A percentile compares a stretch with the other conserved stretches of the same genome.
Conservation (phyloP, 805 yeast species). For the Lipomyces chichibuensis region DNA sequence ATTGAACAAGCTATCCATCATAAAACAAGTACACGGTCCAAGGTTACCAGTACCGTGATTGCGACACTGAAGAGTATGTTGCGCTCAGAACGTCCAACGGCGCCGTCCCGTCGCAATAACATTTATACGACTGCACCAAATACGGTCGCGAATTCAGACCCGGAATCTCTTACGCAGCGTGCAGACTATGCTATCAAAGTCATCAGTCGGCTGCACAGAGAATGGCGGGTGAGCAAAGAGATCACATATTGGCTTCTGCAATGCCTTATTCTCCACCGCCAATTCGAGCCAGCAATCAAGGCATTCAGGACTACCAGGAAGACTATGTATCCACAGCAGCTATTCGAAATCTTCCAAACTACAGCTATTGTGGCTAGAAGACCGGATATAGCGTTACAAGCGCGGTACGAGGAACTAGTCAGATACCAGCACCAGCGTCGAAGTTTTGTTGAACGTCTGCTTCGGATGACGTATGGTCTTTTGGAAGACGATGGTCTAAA, state of each 20-base stretch:
- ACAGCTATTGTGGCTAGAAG: slow-evolving; percentile 2
- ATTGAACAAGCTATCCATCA: not conserved
- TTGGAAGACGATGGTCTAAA: not conserved
- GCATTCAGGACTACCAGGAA: not conserved
- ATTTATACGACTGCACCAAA: not conserved
- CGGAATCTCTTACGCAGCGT: not conserved
- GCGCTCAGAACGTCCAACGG: not conserved
- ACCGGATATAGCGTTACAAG: slow-evolving; percentile 4
- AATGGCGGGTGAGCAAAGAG: slow-evolving; percentile 1
- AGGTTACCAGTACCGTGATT: not conserved
- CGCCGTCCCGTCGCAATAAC: not conserved
- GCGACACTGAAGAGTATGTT: not conserved
- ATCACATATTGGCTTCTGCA: slow-evolving; percentile 18
- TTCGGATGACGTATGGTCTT: not conserved
- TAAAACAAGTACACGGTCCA: not conserved
- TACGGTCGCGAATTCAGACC: not conserved
- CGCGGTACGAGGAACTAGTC: slow-evolving; percentile 3
- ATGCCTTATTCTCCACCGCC: slow-evolving; percentile 8
- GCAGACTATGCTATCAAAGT: not conserved
- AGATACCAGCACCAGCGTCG: not conserved
- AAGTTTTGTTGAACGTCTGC: not conserved
- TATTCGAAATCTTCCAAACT: slow-evolving; percentile 6
- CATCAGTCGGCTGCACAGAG: not conserved
- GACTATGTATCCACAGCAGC: not conserved
- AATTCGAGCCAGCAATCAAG: slow-evolving; percentile 12